Percentiles rank a stretch among this genome's conserved stretches.
Conservation (phyloP, 1,284 basidiomycete species). For the Puccinia sorghi region DNA sequence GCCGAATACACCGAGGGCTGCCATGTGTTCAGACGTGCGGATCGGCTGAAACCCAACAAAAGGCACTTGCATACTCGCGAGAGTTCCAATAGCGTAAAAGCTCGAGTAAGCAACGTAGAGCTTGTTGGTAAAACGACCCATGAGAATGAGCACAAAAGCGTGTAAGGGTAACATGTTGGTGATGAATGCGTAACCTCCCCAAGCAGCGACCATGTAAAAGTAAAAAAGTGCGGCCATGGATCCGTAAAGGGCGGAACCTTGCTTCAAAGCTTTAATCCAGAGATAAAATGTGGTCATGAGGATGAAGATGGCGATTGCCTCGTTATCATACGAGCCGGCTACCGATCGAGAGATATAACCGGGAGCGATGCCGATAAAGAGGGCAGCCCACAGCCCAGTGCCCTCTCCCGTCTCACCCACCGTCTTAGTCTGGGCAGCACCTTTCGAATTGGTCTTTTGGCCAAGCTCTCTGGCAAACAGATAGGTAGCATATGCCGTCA, state of each 20-base stretch:
- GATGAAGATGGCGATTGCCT: constrained; percentile 99
- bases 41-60: constrained; percentile 99
- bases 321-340: constrained; percentile 98
- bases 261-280: constrained; percentile 96
- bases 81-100: constrained; percentile 96
- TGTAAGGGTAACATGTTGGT: constrained; percentile 99
- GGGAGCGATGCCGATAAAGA: constrained; percentile 96
- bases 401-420: constrained; percentile 66
- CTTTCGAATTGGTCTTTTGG: constrained; percentile 52
- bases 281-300: constrained; percentile 98
- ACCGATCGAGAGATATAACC: constrained; percentile 98
- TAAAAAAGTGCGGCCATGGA: constrained; percentile 92
- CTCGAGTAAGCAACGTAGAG: constrained; percentile 94
- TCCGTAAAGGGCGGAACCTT: constrained; percentile 87
- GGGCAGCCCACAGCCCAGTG: constrained; percentile 92
- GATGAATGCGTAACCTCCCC: constrained; percentile 99
- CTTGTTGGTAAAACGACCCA: constrained; percentile 92
- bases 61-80: constrained; percentile 98
- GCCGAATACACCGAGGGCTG: constrained; percentile 93
- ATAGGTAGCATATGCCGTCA: constrained; percentile 97
- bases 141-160: constrained; percentile 84
- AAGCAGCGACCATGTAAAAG: constrained; percentile 99
- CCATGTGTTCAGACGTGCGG: constrained; percentile 97
- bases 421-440: constrained; percentile 57
- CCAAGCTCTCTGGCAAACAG: constrained; percentile 65